phyloP scores from a whole-genome alignment of 805 yeast species.

The Dipodascopsis uninucleata region DNA sequence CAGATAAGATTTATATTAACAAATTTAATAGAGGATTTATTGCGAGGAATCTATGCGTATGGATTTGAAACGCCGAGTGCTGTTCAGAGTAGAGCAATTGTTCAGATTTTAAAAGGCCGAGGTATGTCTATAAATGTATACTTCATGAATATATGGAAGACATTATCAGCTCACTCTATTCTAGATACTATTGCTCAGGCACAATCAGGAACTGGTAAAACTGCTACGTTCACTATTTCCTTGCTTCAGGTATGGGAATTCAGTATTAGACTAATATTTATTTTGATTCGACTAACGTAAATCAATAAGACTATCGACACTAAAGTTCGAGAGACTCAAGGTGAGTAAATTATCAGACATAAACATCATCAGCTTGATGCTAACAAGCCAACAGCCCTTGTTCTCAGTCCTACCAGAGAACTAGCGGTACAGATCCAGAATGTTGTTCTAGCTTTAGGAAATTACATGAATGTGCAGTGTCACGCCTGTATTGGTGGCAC shows the following conservation, averaged over 20 bases:
- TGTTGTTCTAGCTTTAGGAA: conserved; percentile 85
- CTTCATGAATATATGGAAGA: not conserved
- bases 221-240: conserved; percentile 81
- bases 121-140: conserved; percentile 9
- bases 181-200: conserved; percentile 74
- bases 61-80: conserved; percentile 82
- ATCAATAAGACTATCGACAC: conserved; percentile 24
- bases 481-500: conserved; percentile 99
- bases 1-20: not conserved
- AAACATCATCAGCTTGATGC: conserved; percentile 51
- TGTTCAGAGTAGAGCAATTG: conserved; percentile 75
- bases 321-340: conserved; percentile 28
- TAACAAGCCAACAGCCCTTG: conserved; percentile 86
- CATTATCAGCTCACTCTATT: not conserved
- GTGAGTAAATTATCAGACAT: conserved; percentile 1
- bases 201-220: conserved; percentile 86
- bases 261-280: not conserved
- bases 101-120: conserved; percentile 70
- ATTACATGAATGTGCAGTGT: conserved; percentile 82
- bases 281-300: not conserved
- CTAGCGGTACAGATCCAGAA: conserved; percentile 93
- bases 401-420: conserved; percentile 96
- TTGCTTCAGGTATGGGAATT: conserved; percentile 41
- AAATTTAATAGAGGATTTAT: conserved; percentile 33
- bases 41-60: conserved; percentile 67